These are phyloP conservation scores for Acanthamoeba polyphaga DNA, from an alignment of 208 protist genomes.

Conservation along the genomic window DNA sequence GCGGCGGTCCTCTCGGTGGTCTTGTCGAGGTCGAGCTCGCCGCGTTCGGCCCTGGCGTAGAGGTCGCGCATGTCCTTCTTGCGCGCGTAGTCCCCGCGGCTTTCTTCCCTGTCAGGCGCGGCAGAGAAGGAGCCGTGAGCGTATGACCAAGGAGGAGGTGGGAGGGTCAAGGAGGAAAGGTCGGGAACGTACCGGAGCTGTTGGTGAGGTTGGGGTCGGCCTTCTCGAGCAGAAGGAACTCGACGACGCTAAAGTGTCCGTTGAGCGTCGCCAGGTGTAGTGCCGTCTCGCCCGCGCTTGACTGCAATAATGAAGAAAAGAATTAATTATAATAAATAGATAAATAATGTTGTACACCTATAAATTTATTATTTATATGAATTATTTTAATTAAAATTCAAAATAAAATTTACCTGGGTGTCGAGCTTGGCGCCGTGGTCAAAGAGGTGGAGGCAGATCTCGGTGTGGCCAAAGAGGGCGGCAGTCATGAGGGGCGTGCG, in stretches of 20 bases:
- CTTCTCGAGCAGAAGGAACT: slow-evolving; percentile 24
- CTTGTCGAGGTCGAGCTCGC: slow-evolving; percentile 17
- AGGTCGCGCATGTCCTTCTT: slow-evolving; percentile 55
- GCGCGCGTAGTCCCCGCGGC: slow-evolving; percentile 40
- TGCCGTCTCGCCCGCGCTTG: not conserved
- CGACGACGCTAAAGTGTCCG: slow-evolving; percentile 42
- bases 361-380: no score
- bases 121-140: not conserved
- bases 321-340: not conserved
- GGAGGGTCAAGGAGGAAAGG: not conserved
- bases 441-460: slow-evolving; percentile 17
- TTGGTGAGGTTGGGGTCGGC: slow-evolving; percentile 20
- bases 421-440: slow-evolving; percentile 6
- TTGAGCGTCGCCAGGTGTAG: slow-evolving; percentile 40
- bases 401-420: not conserved
- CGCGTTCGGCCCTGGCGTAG: slow-evolving; percentile 2
- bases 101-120: not conserved
- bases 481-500: slow-evolving; percentile 17
- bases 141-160: not conserved
- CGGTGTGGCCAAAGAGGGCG: slow-evolving; percentile 38
- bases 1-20: slow-evolving; percentile 9
- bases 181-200: not conserved
- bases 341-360: no score
- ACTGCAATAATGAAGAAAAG: not conserved
- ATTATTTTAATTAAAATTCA: no score